Evolutionary conservation across 768 basidiomycete genomes (phyloP).

Genomic region (Mrakia gelida): DNA sequence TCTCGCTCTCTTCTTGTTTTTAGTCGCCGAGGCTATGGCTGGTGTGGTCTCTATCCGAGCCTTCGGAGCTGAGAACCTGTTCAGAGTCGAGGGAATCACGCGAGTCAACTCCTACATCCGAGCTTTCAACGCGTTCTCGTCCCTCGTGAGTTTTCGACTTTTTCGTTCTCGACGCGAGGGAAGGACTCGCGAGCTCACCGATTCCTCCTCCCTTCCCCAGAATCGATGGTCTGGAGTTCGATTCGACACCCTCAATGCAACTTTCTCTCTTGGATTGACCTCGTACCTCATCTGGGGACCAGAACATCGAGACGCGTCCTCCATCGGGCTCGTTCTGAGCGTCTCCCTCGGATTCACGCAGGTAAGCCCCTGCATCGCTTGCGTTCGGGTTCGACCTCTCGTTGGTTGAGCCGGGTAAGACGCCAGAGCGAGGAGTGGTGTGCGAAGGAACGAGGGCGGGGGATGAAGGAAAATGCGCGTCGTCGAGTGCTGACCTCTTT

Average conservation of each 20-base stretch:
- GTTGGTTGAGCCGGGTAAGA: no score
- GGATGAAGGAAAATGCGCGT: no score
- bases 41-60: constrained; percentile 62
- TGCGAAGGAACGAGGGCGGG: no score
- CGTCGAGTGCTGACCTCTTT: no score
- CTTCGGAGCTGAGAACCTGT: constrained; percentile 51
- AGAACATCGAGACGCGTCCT: constrained; percentile 38
- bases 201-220: background rate
- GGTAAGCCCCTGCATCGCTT: constrained; percentile 19
- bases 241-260: constrained; percentile 58
- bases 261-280: constrained; percentile 57
- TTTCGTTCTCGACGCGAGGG: no score
- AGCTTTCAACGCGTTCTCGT: background rate
- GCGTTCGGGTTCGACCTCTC: no score
- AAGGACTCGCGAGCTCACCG: no score
- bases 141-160: background rate
- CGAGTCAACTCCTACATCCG: constrained; percentile 55
- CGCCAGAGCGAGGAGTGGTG: no score
- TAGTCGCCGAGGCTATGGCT: constrained; percentile 55
- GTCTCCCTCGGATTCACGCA: constrained; percentile 43
- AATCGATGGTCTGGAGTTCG: constrained; percentile 52
- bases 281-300: constrained; percentile 55
- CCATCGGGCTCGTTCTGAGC: constrained; percentile 43
- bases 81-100: constrained; percentile 51
- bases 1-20: no score